These are phyloP conservation scores for Echites panduratus DNA, from an alignment of 257 asterid species.

Conservation along the genomic window DNA sequence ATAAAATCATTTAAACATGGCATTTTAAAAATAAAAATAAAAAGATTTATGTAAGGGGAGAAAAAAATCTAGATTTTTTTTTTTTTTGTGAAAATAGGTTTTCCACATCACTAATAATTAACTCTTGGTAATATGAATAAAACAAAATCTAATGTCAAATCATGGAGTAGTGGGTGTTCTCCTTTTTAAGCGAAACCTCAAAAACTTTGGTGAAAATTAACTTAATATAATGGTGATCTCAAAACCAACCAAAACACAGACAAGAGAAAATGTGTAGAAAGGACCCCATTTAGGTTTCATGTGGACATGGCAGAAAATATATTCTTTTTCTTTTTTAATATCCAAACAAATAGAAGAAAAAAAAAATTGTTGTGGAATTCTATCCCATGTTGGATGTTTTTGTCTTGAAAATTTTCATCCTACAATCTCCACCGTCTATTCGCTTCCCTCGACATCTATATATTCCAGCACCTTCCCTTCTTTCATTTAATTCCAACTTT, in stretches of 20 bases:
- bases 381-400: slow-evolving; percentile 7
- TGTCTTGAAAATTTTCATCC: not conserved
- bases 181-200: not conserved
- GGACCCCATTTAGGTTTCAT: slow-evolving; percentile 19
- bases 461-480: slow-evolving; percentile 21
- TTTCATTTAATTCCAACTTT: slow-evolving; percentile 13
- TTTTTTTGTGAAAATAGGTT: too few species aligned
- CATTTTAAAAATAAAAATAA: too few species aligned
- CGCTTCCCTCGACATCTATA: slow-evolving; percentile 24
- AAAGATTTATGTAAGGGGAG: too few species aligned
- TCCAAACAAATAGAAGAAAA: slow-evolving; percentile 9
- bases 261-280: slow-evolving; percentile 5
- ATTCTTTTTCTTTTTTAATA: not conserved
- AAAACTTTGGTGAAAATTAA: slow-evolving; percentile 1
- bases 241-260: slow-evolving; percentile 19
- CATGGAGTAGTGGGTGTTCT: not conserved
- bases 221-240: not conserved
- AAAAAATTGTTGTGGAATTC: not conserved
- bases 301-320: slow-evolving; percentile 4
- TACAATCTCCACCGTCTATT: slow-evolving; percentile 23
- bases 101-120: too few species aligned
- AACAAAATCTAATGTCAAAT: slow-evolving; percentile 4
- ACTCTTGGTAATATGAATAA: not conserved
- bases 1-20: not conserved
- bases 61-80: too few species aligned